These are phyloP conservation scores for Phytophthora ohioensis DNA, from an alignment of 352 stramenopile genomes.

Conservation along the genomic window DNA sequence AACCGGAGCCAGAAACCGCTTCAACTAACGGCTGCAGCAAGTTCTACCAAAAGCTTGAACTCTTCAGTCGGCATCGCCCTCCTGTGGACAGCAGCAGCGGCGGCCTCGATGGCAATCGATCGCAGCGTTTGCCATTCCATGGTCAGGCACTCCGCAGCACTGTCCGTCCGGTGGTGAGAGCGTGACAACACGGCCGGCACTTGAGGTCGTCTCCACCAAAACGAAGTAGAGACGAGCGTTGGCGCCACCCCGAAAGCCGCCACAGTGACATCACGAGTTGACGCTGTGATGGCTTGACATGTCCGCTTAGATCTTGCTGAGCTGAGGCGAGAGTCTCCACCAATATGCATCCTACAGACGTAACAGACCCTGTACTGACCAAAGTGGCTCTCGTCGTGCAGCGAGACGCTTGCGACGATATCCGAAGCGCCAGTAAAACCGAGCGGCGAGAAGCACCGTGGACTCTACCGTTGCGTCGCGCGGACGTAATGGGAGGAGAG, in stretches of 20 bases:
- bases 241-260: constrained; percentile 18
- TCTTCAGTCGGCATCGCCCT: constrained; percentile 7
- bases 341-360: constrained; percentile 13
- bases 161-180: constrained; percentile 17
- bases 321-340: constrained; percentile 11
- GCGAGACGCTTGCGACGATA: background rate
- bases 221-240: constrained; percentile 22
- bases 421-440: too few relatives aligned
- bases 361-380: constrained; percentile 12
- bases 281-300: constrained; percentile 31
- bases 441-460: too few relatives aligned
- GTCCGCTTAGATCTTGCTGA: background rate
- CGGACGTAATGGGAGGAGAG: background rate
- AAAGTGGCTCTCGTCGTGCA: constrained; percentile 19
- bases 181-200: constrained; percentile 10
- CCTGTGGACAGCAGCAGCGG: background rate
- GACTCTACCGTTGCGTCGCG: too few relatives aligned
- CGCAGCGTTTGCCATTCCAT: background rate
- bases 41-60: background rate
- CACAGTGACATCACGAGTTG: constrained; percentile 24
- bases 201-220: constrained; percentile 29
- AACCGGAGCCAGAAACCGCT: constrained; percentile 26
- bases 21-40: constrained; percentile 4
- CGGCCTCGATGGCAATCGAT: background rate
- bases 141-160: constrained; percentile 1